Evolutionary conservation across 192 early-diverging fungal species (phyloP), one percentile per base, ranked within the genome.

Genomic region (Bifiguratus adelaidae): DNA sequence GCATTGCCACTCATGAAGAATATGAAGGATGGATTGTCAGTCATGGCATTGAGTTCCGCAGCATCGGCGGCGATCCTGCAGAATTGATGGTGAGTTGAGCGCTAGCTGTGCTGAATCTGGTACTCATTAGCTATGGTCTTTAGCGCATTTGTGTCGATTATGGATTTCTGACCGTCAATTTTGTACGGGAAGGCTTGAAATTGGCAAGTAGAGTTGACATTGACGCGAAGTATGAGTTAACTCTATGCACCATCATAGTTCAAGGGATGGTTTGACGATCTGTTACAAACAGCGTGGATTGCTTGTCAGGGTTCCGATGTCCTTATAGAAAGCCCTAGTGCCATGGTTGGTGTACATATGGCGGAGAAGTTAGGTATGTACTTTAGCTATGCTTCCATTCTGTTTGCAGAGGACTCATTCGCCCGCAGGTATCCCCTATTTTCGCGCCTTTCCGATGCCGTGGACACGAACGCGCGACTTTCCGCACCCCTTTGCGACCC

Each of bases 381-480:
- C 15, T 24, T 4, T 41, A 1, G 15, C 5, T 15, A 40, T 40
- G 22, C 5, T 40, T 8, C 7, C 11, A 34, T 34, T 34, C 0
- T 5, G 22, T 40, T 40, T 40, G 18, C 16, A 8, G 18, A 40
- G 15, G 22, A 7, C 37, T 15, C 22, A 7, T 34, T 48, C 15
- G 27, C 11, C n/a, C 16, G 33, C 53, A 55, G 70, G 58, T 19
- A 68, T 86, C 24, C 77, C 83, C 27, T 80, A 76, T 45, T 80
- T 81, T 56, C 41, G 69, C 16, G 71, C 79, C 15, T 80, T 86
- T 51, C 70, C 82, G 6, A 82, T 87, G 77, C 82, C 82, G 3
- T 83, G 81, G 85, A 82, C 77, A n/a, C 58, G 78, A 7, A 87
- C 85, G n/a, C 52, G 70, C 20, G 59, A 67, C 7, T 87, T 79